Conservation (phyloP, 2,329 filamentous ascomycete genomes). For the Cladophialophora immunda region DNA sequence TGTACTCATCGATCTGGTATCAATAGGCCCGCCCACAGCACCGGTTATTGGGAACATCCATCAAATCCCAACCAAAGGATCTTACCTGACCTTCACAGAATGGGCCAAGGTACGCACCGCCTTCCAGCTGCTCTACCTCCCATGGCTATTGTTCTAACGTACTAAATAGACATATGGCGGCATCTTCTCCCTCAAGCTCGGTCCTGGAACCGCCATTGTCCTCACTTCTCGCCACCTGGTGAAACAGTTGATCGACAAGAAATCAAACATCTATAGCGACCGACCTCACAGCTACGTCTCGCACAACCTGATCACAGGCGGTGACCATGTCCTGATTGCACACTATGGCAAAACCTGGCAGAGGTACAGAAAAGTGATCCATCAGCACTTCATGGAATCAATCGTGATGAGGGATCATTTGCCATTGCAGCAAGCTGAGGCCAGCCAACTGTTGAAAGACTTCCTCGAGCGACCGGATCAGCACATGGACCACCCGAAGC, state of each 20-base stretch:
- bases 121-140: conserved; percentile 41
- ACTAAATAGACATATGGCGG: conserved; percentile 51
- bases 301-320: conserved; percentile 54
- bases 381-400: conserved; percentile 57
- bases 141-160: conserved; percentile 36
- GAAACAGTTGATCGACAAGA: conserved; percentile 58
- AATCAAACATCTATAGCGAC: conserved; percentile 54
- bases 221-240: conserved; percentile 52
- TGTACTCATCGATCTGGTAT: neutral
- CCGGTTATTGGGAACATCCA: conserved; percentile 54
- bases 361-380: conserved; percentile 55
- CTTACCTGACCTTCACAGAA: conserved; percentile 51
- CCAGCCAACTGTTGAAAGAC: conserved; percentile 58
- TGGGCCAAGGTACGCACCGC: conserved; percentile 50
- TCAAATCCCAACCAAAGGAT: conserved; percentile 48
- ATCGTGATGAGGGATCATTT: conserved; percentile 53
- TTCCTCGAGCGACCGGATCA: conserved; percentile 52
- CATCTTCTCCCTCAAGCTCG: conserved; percentile 55
- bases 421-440: conserved; percentile 58
- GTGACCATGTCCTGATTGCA: conserved; percentile 60
- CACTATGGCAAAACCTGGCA: conserved; percentile 58
- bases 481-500: conserved; percentile 59
- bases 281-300: conserved; percentile 55
- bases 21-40: conserved; percentile 27
- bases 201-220: conserved; percentile 52